A percentile compares a stretch with the other conserved stretches of the same genome.
phyloP scores from a whole-genome alignment of 1,284 basidiomycete genomes.

The Sporisorium graminicola region DNA sequence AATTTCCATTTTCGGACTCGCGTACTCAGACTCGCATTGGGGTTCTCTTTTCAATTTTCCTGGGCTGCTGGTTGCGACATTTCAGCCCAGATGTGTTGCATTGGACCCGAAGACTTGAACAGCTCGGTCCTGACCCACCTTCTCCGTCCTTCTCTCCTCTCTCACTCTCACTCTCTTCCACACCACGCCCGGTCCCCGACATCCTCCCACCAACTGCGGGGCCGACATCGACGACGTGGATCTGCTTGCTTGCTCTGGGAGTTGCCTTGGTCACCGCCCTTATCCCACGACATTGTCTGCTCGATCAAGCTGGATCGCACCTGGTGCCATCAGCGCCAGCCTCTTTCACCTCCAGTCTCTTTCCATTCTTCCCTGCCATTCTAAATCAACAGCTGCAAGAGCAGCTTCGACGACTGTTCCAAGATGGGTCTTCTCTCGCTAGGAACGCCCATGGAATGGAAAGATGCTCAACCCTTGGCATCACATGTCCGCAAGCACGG shows the following conservation, averaged over 20 bases:
- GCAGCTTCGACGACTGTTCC: not conserved
- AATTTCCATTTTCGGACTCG: too few relatives aligned
- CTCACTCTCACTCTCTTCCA: not conserved
- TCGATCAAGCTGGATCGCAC: not conserved
- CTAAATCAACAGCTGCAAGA: not conserved
- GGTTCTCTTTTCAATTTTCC: not conserved
- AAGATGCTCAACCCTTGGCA: slow-evolving; percentile 81
- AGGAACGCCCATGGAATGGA: slow-evolving; percentile 93
- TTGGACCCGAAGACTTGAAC: too few relatives aligned
- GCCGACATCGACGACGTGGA: not conserved
- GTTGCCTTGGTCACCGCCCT: slow-evolving; percentile 2
- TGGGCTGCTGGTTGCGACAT: too few relatives aligned
- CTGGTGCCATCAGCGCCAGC: not conserved
- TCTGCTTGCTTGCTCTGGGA: not conserved
- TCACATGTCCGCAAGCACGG: slow-evolving; percentile 93
- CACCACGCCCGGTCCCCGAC: not conserved
- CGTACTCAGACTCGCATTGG: too few relatives aligned
- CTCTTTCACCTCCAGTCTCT: not conserved
- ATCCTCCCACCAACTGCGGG: not conserved
- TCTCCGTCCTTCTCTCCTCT: not conserved
- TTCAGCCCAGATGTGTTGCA: too few relatives aligned
- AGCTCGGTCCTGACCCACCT: too few relatives aligned
- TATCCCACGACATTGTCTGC: not conserved
- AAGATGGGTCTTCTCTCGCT: slow-evolving; percentile 92
- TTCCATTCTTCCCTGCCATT: not conserved